Evolutionary conservation across 169 alveolate species (phyloP), one percentile per base, ranked within the genome.

Genomic region (Eimeria maxima): DNA sequence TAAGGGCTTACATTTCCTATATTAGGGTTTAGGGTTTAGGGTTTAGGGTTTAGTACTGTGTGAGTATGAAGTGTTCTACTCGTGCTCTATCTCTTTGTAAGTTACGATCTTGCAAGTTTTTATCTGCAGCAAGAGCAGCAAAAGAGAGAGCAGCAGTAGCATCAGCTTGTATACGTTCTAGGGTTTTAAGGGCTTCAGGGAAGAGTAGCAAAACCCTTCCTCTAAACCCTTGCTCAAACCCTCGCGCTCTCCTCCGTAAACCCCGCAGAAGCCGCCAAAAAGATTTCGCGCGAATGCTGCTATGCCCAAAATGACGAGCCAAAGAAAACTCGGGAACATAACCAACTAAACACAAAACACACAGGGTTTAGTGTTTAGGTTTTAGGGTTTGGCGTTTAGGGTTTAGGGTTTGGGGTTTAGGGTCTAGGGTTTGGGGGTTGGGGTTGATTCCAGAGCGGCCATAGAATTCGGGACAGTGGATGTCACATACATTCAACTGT

Each of bases 31-130:
- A 50, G 71, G 71, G 90, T 81, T 76, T 81, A 50, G 90, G 90
- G 90, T 81, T 45, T 81, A 45, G 90, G 73, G 87, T 76, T 76
- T 81, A n/a, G 90, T 45, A 81, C 90, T 81, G 42, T 14, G 90
- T 81, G 45, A 81, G 71, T 5, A 81, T 47, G 53, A 81, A 81
- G 42, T 44, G 65, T n/a, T 81, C 90, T 69, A 81, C 71, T 45
- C 50, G 20, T 33, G 90, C 71, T 44, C 69, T 44, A 18, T 29
- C 90, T 47, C 73, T 50, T 33, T 81, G 90, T 6, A 22, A 7
- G 20, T 20, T 10, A 0, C 2, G 38, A 20, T 78, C 22, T 50
- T 44, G 7, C 42, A 78, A 65, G 22, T 44, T 11, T 45, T 78
- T 78, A 57, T 78, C 89, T 11, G 89, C 89, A 22, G 57, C 65